Percentiles rank a stretch among this genome's conserved stretches.
Evolutionary conservation across 202 grass and related monocot species (phyloP).

Genomic region (Eragrostis tef): DNA sequence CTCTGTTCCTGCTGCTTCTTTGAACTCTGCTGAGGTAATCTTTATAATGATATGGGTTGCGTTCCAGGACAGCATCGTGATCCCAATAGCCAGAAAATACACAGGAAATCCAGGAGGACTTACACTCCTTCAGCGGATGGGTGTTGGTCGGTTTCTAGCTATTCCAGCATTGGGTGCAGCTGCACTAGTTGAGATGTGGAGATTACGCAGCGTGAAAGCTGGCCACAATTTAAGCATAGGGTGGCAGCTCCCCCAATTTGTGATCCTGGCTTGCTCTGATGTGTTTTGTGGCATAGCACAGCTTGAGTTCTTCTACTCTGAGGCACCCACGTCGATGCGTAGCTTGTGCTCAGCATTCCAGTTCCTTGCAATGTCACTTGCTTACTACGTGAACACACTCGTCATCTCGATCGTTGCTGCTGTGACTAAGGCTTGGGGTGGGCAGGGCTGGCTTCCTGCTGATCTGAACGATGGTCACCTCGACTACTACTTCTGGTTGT

Average conservation of each 20-base stretch:
- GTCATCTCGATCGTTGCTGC: slow-evolving; percentile 54
- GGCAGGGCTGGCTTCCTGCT: slow-evolving; percentile 68
- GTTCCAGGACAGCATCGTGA: slow-evolving; percentile 66
- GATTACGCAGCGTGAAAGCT: slow-evolving; percentile 51
- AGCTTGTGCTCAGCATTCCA: slow-evolving; percentile 80
- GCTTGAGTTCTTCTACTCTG: slow-evolving; percentile 70
- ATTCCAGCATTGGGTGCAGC: slow-evolving; percentile 63
- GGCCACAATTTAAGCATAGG: slow-evolving; percentile 67
- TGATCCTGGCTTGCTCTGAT: slow-evolving; percentile 80
- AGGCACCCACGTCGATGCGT: slow-evolving; percentile 73
- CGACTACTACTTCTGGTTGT: slow-evolving; percentile 71
- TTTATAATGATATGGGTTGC: slow-evolving; percentile 80
- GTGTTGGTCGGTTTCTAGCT: slow-evolving; percentile 63
- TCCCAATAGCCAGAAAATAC: slow-evolving; percentile 56
- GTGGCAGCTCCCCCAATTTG: slow-evolving; percentile 78
- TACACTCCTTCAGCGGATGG: slow-evolving; percentile 87
- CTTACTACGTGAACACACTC: slow-evolving; percentile 84
- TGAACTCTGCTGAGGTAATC: slow-evolving; percentile 76
- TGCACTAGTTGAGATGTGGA: slow-evolving; percentile 61
- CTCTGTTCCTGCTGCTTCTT: slow-evolving; percentile 75
- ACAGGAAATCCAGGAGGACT: slow-evolving; percentile 55
- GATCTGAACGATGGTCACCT: slow-evolving; percentile 75
- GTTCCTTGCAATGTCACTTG: slow-evolving; percentile 73
- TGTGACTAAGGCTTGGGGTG: slow-evolving; percentile 28
- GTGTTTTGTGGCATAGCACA: slow-evolving; percentile 84